Base-by-base conservation (phyloP, 1,284 basidiomycete species). In the Schizopora paradoxa region DNA sequence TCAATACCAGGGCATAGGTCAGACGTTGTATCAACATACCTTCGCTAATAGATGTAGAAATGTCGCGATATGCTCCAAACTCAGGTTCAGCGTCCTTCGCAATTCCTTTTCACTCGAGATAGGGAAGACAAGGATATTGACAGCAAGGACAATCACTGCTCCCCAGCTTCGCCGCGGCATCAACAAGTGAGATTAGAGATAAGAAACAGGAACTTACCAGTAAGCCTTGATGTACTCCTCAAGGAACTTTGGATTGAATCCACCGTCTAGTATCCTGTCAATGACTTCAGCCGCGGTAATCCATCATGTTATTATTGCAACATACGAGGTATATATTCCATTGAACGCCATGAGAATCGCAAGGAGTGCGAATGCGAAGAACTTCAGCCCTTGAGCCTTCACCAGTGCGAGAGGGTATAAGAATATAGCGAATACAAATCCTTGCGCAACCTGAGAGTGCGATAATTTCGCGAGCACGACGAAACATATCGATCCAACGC, bases 71-170 rank as follows among this genome's bases (percentile, higher is more conserved):
- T 66, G 62, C 22, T 64, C 60, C 16, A 67, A 49, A 11, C 61
- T 60, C 23, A 49, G 37, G 26, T 62, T 61, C 13, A 67, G 54
- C 3, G 61, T 60, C 34, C 54, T 47, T 10, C 65, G 57, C 2
- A 66, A 53, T 48, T 66, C 64, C 32, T 55, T 56, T 49, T 67
- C 65, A 10, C 57, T 53, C 3, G 61, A 57, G 11, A 51, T 52
- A 1, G 65, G 65, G 26, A 63, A 56, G 16, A 66, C 48, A 34
- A 64, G 44, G 2, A 62, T 25, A 41, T 65, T 65, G 39, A 66
- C 64, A 7, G 42, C 49, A 5, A 66, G 48, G 7, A 63, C 63
- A 16, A 66, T 63, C 1, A 57, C 64, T 23, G 52, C 53, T 6
- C 55, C 56, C 57, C 57, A 59, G 11, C 57, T 58, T 33, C 21